phyloP scores from a whole-genome alignment of 805 yeast genomes.

The Kluyveromyces lactis region DNA sequence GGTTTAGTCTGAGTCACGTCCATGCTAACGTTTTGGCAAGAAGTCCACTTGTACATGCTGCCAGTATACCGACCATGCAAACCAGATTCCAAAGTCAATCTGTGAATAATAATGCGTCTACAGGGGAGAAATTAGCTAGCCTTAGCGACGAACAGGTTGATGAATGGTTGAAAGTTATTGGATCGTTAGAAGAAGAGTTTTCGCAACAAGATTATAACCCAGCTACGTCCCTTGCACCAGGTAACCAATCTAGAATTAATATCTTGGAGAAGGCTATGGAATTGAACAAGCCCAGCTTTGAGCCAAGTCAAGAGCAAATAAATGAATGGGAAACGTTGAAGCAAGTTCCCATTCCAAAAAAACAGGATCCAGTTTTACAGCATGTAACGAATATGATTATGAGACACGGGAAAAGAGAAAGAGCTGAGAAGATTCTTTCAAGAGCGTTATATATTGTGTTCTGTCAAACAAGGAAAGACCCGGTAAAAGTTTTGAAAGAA shows the following conservation, averaged over 20 bases:
- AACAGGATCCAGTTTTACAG: constrained; percentile 61
- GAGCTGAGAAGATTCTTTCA: constrained; percentile 64
- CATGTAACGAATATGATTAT: constrained; percentile 80
- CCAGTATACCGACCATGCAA: not conserved
- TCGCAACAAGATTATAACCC: constrained; percentile 32
- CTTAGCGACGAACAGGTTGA: constrained; percentile 32
- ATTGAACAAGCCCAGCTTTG: constrained; percentile 29
- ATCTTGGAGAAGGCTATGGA: constrained; percentile 21
- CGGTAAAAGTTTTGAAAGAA: constrained; percentile 64
- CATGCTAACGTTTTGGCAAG: not conserved
- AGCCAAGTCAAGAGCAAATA: constrained; percentile 58
- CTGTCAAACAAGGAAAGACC: constrained; percentile 63
- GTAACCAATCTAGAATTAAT: constrained; percentile 31
- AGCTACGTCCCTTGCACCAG: constrained; percentile 34
- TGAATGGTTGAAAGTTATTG: constrained; percentile 35
- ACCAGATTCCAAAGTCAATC: constrained; percentile 4
- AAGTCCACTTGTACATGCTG: not conserved
- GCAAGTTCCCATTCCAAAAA: constrained; percentile 48
- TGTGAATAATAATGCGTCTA: not conserved
- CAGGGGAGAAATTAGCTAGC: constrained; percentile 6
- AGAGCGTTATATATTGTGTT: constrained; percentile 67
- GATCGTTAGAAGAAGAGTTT: constrained; percentile 32
- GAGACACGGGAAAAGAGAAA: constrained; percentile 83
- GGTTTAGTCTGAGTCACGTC: not conserved
- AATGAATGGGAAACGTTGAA: constrained; percentile 45